Percentiles rank a stretch among this genome's conserved stretches.
Evolutionary conservation across 73 alveolate genomes (phyloP).

Genomic region (Blepharisma stoltei): DNA sequence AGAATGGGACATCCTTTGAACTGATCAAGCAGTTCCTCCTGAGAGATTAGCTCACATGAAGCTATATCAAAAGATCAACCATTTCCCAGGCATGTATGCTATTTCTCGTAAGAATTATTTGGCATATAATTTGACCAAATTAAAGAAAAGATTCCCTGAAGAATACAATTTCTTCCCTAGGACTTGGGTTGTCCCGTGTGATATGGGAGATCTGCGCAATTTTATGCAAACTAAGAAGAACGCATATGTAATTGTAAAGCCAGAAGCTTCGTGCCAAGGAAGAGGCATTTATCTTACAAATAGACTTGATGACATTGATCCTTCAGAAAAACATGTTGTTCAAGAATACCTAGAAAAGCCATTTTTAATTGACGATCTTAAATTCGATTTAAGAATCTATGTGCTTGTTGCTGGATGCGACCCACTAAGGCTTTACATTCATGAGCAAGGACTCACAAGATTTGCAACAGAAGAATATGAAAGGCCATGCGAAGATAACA

Average conservation of each 20-base stretch:
- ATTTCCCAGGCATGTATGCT: conserved; percentile 29
- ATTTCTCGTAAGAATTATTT: conserved; percentile 25
- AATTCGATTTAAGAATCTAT: conserved; percentile 91
- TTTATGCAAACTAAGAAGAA: conserved; percentile 28
- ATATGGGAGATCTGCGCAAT: conserved; percentile 37
- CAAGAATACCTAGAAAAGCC: conserved; percentile 87
- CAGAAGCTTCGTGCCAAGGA: conserved; percentile 45
- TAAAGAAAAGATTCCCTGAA: conserved; percentile 18
- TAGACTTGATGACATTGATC: conserved; percentile 28
- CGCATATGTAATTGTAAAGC: conserved; percentile 32
- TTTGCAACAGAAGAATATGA: conserved; percentile 88
- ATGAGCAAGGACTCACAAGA: conserved; percentile 95
- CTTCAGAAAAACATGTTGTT: conserved; percentile 58
- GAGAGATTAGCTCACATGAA: conserved; percentile 11
- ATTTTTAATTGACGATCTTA: conserved; percentile 83
- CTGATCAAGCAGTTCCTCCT: conserved; percentile 16
- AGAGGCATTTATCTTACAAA: conserved; percentile 46
- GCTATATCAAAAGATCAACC: conserved; percentile 27
- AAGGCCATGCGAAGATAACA: conserved; percentile 63
- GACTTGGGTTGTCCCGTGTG: conserved; percentile 48
- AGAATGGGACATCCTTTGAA: conserved; percentile 18
- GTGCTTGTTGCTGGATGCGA: conserved; percentile 88
- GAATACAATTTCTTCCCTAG: conserved; percentile 50
- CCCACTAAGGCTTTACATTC: conserved; percentile 84
- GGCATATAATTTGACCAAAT: conserved; percentile 33